phyloP scores from a whole-genome alignment of 2,329 filamentous ascomycete species.

The Proliferodiscus dingleyae region DNA sequence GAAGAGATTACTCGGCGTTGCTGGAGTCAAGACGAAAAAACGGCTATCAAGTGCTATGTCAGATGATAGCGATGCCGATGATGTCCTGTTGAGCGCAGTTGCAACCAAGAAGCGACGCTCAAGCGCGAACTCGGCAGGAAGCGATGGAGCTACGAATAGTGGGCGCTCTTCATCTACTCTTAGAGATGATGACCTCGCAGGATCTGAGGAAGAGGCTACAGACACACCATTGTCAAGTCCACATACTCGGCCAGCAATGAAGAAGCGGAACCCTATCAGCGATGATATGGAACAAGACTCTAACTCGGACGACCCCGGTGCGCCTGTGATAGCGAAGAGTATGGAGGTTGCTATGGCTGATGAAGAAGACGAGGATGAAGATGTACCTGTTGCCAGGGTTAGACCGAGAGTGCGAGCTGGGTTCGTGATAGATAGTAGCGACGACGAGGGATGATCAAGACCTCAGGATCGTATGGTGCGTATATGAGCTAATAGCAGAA shows the following conservation, averaged over 20 bases:
- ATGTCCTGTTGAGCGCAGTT: slow-evolving; percentile 12
- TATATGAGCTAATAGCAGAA: slow-evolving; percentile 1
- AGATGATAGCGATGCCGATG: slow-evolving; percentile 29
- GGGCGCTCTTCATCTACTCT: slow-evolving; percentile 15
- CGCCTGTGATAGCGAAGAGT: slow-evolving; percentile 23
- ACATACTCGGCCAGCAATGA: slow-evolving; percentile 27
- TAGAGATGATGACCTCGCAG: slow-evolving; percentile 24
- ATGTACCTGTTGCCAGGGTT: slow-evolving; percentile 32
- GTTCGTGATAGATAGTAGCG: slow-evolving; percentile 56
- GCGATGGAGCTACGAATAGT: slow-evolving; percentile 30
- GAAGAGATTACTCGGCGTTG: slow-evolving; percentile 27
- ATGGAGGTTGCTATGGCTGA: slow-evolving; percentile 17
- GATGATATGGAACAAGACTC: slow-evolving; percentile 24
- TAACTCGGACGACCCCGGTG: slow-evolving; percentile 14
- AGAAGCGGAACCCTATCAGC: slow-evolving; percentile 35
- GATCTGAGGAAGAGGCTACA: slow-evolving; percentile 31
- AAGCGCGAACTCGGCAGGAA: slow-evolving; percentile 22
- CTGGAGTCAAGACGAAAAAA: slow-evolving; percentile 17
- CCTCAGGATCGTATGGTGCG: slow-evolving; percentile 3
- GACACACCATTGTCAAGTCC: slow-evolving; percentile 39
- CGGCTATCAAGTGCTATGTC: slow-evolving; percentile 12
- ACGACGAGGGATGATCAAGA: slow-evolving; percentile 33
- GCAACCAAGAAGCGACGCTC: slow-evolving; percentile 21
- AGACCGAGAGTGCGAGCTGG: slow-evolving; percentile 42
- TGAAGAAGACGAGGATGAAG: slow-evolving; percentile 39